Conservation (phyloP, 2,329 filamentous ascomycete species). For the Claviceps purpurea region DNA sequence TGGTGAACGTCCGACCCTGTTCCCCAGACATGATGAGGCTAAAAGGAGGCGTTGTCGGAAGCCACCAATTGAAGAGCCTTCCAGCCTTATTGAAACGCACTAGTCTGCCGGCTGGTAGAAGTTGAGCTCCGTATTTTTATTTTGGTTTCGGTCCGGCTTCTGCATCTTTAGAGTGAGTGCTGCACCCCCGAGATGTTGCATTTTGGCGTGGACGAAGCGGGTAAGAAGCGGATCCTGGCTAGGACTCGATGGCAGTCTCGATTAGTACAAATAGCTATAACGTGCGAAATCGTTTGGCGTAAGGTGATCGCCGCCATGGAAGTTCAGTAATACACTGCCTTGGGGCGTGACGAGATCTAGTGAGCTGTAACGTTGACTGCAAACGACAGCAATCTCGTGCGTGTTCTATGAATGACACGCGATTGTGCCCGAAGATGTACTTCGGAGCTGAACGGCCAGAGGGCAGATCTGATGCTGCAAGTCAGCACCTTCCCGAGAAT, state of each 20-base stretch:
- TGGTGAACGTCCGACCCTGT: not conserved
- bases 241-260: not conserved
- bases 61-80: not conserved
- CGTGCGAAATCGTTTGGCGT: not conserved
- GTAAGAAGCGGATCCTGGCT: not conserved
- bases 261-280: not conserved
- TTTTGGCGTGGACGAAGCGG: not conserved
- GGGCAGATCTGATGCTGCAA: not conserved
- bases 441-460: not conserved
- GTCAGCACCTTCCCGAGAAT: not conserved
- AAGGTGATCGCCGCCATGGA: not conserved
- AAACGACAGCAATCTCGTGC: not conserved
- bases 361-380: not conserved
- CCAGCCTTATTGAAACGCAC: not conserved
- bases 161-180: not conserved
- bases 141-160: not conserved
- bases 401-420: not conserved
- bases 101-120: not conserved
- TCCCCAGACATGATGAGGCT: not conserved
- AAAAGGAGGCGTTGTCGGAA: not conserved
- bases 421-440: not conserved
- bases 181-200: not conserved
- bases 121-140: not conserved
- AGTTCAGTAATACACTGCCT: not conserved
- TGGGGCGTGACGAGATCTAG: not conserved